phyloP scores from a whole-genome alignment of 306 rosid species.

The Casuarina equisetifolia region DNA sequence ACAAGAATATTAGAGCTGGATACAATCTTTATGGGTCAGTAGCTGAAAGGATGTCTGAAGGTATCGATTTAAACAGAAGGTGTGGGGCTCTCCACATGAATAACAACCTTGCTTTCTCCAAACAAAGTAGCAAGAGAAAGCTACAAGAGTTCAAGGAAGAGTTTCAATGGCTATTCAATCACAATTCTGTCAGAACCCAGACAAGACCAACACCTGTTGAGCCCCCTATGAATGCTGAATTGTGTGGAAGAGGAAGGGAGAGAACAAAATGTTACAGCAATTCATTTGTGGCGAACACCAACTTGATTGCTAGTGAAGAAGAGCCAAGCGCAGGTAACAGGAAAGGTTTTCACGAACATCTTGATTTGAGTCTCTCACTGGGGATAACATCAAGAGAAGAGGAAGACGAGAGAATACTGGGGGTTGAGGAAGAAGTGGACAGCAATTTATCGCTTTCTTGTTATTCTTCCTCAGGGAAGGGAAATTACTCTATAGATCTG shows the following conservation, averaged over 20 bases:
- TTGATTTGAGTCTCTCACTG: constrained; percentile 10
- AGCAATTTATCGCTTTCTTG: constrained; percentile 4
- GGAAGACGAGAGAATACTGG: not conserved
- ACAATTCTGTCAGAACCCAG: not conserved
- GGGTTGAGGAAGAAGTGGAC: not conserved
- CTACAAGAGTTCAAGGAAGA: not conserved
- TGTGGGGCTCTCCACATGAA: not conserved
- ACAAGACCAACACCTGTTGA: not conserved
- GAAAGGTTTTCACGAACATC: not conserved
- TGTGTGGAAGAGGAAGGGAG: not conserved
- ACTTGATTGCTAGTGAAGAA: not conserved
- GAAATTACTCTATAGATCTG: constrained; percentile 2
- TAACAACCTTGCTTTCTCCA: not conserved
- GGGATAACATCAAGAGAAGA: not conserved
- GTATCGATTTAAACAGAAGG: not conserved
- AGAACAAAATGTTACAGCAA: not conserved
- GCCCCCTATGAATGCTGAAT: not conserved
- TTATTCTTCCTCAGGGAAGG: not conserved
- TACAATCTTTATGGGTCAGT: not conserved
- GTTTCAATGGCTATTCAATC: not conserved
- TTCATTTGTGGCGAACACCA: not conserved
- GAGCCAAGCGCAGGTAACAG: not conserved
- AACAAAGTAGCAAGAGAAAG: constrained; percentile 5
- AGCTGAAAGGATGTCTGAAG: constrained; percentile 1
- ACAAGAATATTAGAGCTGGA: not conserved